phyloP scores from a whole-genome alignment of 371 early-diverging fungal species.

The Phascolomyces articulosus region DNA sequence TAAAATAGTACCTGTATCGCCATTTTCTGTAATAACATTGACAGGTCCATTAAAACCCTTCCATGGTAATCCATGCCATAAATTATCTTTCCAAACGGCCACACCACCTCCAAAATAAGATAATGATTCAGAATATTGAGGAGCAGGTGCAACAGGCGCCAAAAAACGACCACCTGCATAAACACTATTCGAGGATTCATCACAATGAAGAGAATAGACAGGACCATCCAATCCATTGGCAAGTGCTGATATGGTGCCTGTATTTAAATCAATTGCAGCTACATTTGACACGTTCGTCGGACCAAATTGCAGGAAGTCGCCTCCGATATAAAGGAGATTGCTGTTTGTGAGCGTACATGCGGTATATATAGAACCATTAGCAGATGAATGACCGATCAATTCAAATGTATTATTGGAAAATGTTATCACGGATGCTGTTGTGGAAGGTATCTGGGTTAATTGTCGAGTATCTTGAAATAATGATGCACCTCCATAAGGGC shows the following conservation, averaged over 20 bases:
- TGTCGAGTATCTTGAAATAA: conserved; percentile 42
- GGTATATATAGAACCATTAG: conserved; percentile 38
- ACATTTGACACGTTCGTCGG: conserved; percentile 51
- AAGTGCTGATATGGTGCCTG: conserved; percentile 46
- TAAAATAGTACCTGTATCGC: conserved; percentile 22
- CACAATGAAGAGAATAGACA: conserved; percentile 68
- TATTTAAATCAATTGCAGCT: conserved; percentile 48
- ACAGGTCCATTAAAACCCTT: conserved; percentile 66
- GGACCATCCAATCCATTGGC: conserved; percentile 72
- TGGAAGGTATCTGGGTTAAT: conserved; percentile 32
- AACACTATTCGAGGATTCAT: conserved; percentile 41
- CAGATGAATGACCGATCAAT: conserved; percentile 34
- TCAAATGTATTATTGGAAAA: conserved; percentile 39
- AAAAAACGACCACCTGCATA: conserved; percentile 50
- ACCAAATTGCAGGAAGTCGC: conserved; percentile 43
- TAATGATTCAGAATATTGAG: conserved; percentile 35
- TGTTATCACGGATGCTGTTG: conserved; percentile 38
- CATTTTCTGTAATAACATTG: conserved; percentile 26
- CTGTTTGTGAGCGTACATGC: conserved; percentile 27
- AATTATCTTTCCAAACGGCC: conserved; percentile 53
- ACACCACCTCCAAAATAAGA: conserved; percentile 59
- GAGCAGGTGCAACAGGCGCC: conserved; percentile 30
- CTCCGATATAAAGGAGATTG: conserved; percentile 51
- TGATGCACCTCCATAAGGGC: conserved; percentile 47
- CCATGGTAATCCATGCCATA: conserved; percentile 59